Evolutionary conservation across 176 grass and related monocot genomes (phyloP).

Genomic region (Ensete glaucum): DNA sequence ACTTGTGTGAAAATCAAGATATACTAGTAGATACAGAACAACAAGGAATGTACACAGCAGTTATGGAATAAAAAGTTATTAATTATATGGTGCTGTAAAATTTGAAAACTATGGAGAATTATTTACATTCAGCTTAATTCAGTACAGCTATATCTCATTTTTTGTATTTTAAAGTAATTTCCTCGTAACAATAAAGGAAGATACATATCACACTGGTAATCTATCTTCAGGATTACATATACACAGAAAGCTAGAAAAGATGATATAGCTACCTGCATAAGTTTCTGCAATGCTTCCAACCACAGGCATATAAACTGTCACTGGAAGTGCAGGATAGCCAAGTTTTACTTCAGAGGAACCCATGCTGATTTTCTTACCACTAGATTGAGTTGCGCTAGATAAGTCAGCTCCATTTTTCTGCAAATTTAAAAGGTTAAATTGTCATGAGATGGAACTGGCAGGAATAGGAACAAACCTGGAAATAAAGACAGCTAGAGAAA

Average conservation of each 20-base stretch:
- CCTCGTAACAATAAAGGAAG: not conserved
- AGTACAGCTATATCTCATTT: too few species aligned
- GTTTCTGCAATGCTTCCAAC: slow-evolving; percentile 19
- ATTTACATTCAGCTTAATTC: too few species aligned
- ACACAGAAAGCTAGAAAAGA: not conserved
- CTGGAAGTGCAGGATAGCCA: slow-evolving; percentile 49
- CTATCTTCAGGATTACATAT: slow-evolving; percentile 1
- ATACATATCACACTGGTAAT: not conserved
- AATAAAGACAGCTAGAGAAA: not conserved
- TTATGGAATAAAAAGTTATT: too few species aligned
- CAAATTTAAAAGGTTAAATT: not conserved
- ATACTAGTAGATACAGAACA: too few species aligned
- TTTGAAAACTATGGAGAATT: too few species aligned
- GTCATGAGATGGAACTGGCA: not conserved
- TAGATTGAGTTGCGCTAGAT: slow-evolving; percentile 4
- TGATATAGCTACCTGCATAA: slow-evolving; percentile 36
- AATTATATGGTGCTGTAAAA: too few species aligned
- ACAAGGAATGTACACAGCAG: too few species aligned
- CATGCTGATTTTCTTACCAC: slow-evolving; percentile 17
- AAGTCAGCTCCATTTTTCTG: slow-evolving; percentile 24
- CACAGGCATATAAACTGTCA: slow-evolving; percentile 45
- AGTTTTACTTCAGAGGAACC: slow-evolving; percentile 23
- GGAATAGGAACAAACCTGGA: not conserved
- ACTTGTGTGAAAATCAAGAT: too few species aligned
- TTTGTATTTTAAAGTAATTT: not conserved